Conservation (phyloP, 345 rosid species). For the Raphanus raphanistrum region DNA sequence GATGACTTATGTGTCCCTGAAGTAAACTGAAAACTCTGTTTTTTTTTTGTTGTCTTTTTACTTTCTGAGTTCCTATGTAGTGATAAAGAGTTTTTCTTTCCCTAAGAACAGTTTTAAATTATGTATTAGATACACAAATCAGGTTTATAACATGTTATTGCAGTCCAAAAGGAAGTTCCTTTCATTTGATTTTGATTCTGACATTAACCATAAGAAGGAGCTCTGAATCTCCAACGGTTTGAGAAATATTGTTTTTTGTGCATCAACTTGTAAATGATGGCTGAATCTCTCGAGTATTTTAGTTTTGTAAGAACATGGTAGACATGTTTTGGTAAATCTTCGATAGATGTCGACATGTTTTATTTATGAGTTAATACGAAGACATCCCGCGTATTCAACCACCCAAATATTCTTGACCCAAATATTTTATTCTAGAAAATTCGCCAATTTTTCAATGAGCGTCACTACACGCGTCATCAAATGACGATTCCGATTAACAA, state of each 20-base stretch:
- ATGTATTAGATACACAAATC: background rate
- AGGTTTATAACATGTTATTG: background rate
- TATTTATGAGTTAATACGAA: background rate
- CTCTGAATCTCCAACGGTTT: background rate
- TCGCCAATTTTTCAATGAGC: background rate
- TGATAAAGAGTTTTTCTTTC: background rate
- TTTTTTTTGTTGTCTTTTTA: background rate
- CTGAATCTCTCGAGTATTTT: too few relatives aligned
- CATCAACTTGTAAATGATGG: too few relatives aligned
- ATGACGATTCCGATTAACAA: background rate
- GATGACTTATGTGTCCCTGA: background rate
- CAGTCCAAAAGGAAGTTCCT: background rate
- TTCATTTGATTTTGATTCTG: background rate
- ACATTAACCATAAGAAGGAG: background rate
- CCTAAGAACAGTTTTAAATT: background rate
- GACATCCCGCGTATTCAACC: background rate
- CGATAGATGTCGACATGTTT: background rate
- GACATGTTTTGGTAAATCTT: too few relatives aligned
- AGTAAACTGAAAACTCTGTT: background rate
- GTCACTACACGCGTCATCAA: conserved; percentile 12
- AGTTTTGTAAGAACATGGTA: background rate
- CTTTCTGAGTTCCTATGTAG: background rate
- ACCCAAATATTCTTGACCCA: background rate
- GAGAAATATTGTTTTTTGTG: background rate
- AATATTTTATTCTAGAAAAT: background rate